Conservation (phyloP, 2,329 filamentous ascomycete genomes). For the Apiospora marii region DNA sequence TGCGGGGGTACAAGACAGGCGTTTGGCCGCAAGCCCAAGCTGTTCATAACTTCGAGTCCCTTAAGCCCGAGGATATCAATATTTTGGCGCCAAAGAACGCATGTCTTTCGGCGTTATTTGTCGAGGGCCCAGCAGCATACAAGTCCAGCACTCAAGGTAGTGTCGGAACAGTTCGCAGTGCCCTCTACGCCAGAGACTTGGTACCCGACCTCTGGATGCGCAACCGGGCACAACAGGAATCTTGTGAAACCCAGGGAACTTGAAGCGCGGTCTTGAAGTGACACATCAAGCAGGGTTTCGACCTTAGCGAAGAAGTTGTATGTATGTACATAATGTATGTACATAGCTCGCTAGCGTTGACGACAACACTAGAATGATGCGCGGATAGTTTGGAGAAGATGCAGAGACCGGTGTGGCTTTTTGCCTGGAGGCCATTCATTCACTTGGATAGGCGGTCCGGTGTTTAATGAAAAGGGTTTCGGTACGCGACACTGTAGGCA, state of each 20-base stretch:
- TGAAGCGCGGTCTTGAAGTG: conserved; percentile 9
- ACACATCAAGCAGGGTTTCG: conserved; percentile 10
- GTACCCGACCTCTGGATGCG: conserved; percentile 3
- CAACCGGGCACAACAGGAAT: background rate
- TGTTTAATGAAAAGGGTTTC: background rate
- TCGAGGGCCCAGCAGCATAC: background rate
- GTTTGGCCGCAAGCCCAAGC: background rate
- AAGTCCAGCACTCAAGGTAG: background rate
- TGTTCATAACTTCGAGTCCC: conserved; percentile 4
- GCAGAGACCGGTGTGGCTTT: conserved; percentile 10
- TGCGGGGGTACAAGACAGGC: conserved; percentile 19
- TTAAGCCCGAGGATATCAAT: conserved; percentile 6
- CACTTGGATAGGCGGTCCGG: background rate
- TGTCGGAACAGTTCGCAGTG: background rate
- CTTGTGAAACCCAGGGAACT: conserved; percentile 15
- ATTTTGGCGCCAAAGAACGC: background rate
- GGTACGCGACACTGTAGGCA: background rate
- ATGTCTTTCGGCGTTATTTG: conserved; percentile 2
- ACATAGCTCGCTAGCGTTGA: conserved; percentile 19
- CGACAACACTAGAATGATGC: conserved; percentile 7
- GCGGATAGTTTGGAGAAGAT: background rate
- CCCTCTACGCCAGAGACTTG: background rate
- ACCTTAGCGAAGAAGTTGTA: background rate
- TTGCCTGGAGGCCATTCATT: background rate
- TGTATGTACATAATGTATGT: background rate